phyloP scores from a whole-genome alignment of 257 asterid species.

The Salvia miltiorrhiza region DNA sequence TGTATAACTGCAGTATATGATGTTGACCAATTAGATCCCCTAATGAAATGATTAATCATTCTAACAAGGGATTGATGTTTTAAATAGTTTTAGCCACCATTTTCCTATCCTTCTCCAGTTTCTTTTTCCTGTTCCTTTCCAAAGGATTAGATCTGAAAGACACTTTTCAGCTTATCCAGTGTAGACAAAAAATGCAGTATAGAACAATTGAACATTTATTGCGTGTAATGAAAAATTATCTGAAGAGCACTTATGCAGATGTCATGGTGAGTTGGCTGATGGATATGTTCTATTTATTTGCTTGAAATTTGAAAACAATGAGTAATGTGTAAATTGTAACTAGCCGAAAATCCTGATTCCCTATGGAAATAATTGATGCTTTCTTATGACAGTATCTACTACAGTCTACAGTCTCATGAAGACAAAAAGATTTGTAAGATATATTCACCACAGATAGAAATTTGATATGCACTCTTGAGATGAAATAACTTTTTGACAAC shows the following conservation, averaged over 20 bases:
- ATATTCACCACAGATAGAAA: neutral
- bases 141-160: neutral
- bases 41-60: neutral
- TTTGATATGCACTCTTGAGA: neutral
- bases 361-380: neutral
- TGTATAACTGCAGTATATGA: neutral
- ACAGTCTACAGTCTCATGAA: neutral
- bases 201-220: neutral
- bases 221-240: neutral
- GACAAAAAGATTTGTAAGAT: neutral
- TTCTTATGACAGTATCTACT: neutral
- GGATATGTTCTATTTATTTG: neutral
- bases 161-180: neutral
- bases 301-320: neutral
- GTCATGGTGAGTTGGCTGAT: neutral
- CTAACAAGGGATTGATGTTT: neutral
- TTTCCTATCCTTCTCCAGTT: neutral
- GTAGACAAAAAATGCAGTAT: neutral
- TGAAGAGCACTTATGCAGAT: neutral
- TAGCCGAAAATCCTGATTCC: neutral
- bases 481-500: neutral
- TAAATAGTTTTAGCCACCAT: neutral
- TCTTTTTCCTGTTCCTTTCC: neutral
- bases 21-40: neutral
- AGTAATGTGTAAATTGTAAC: neutral